These are phyloP conservation scores for Hirsutella thompsonii DNA, from an alignment of 2,329 filamentous ascomycete genomes.

Conservation along the genomic window DNA sequence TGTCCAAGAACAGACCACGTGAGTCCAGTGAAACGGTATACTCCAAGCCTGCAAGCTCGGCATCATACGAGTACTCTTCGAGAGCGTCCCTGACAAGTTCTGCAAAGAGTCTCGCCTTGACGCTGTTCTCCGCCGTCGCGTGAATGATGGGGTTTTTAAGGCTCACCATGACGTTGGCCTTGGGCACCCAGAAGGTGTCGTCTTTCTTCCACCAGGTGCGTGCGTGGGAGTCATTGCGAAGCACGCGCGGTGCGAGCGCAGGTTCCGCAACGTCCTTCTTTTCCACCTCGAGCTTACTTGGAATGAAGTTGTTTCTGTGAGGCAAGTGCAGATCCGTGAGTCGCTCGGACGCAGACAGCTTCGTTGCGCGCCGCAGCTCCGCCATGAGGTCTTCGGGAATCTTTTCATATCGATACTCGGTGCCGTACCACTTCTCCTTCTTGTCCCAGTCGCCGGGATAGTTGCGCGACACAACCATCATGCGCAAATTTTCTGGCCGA, in stretches of 20 bases:
- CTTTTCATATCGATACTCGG: conserved; percentile 75
- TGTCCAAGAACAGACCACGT: conserved; percentile 62
- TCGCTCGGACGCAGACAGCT: conserved; percentile 43
- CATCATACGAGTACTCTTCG: conserved; percentile 90
- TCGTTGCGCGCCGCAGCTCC: conserved; percentile 53
- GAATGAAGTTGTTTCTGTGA: conserved; percentile 91
- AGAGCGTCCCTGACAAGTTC: conserved; percentile 81
- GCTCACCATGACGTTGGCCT: conserved; percentile 74
- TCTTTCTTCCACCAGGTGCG: conserved; percentile 98
- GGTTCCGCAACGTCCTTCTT: conserved; percentile 80
- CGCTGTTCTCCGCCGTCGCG: conserved; percentile 62
- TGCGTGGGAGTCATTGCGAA: conserved; percentile 70
- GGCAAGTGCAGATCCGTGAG: conserved; percentile 70
- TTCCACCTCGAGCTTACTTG: conserved; percentile 83
- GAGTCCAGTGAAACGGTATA: conserved; percentile 66
- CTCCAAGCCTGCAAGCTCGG: conserved; percentile 77
- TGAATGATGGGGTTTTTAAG: conserved; percentile 69
- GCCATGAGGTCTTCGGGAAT: conserved; percentile 65
- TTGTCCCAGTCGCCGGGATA: conserved; percentile 74
- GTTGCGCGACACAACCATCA: conserved; percentile 71
- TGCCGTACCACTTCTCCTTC: conserved; percentile 97
- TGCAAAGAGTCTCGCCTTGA: conserved; percentile 69
- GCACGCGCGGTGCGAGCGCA: conserved; percentile 60
- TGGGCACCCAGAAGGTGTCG: conserved; percentile 95
- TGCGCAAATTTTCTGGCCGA: conserved; percentile 77